A percentile compares a stretch with the other conserved stretches of the same genome.
Evolutionary conservation across 768 basidiomycete genomes (phyloP).

Genomic region (Tulasnella calospora): DNA sequence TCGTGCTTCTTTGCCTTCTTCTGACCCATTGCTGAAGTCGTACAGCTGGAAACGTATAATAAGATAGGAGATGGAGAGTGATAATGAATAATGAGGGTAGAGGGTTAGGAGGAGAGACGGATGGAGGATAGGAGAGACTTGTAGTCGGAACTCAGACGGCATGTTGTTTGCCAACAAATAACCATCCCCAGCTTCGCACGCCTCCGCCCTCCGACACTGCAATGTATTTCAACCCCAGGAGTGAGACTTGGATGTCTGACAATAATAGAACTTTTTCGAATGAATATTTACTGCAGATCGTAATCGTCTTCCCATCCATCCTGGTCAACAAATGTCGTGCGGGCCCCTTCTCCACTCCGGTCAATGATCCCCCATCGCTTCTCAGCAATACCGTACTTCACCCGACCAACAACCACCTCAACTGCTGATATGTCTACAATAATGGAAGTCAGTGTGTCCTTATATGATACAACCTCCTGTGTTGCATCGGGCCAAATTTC

Average conservation of each 20-base stretch:
- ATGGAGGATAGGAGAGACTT: too few species aligned
- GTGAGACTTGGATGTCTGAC: background rate
- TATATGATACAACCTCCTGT: background rate
- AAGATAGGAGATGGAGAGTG: too few species aligned
- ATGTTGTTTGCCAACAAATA: too few species aligned
- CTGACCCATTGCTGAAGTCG: too few species aligned
- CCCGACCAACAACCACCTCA: background rate
- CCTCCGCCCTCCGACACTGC: too few species aligned
- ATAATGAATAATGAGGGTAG: too few species aligned
- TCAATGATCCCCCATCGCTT: constrained; percentile 11
- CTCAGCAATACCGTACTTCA: background rate
- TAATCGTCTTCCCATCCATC: background rate
- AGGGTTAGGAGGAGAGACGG: too few species aligned
- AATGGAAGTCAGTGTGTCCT: background rate
- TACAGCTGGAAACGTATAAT: too few species aligned
- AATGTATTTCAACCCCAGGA: too few species aligned
- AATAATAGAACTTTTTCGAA: background rate
- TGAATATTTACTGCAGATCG: background rate
- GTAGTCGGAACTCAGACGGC: too few species aligned
- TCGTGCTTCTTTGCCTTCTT: too few species aligned
- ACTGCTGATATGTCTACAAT: background rate
- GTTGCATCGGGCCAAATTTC: background rate
- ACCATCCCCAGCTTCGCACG: too few species aligned
- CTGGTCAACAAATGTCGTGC: background rate
- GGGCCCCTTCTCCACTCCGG: background rate